Conservation (phyloP, 257 asterid genomes). For the Solanum virginianum region DNA sequence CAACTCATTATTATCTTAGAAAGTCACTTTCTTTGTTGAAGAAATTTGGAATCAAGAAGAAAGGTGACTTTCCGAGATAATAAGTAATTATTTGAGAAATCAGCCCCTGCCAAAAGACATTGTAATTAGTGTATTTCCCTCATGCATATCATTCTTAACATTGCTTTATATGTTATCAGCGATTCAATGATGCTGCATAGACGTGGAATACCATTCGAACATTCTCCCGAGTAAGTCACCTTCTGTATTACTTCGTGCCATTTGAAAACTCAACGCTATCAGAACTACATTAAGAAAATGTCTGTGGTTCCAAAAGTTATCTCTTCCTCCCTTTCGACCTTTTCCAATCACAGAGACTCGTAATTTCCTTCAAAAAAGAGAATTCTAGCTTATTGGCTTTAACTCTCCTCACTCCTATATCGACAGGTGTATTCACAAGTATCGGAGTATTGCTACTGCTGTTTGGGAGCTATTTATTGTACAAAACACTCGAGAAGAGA, state of each 20-base stretch:
- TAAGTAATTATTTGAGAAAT: too few relatives aligned
- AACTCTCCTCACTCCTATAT: neutral
- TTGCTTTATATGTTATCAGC: neutral
- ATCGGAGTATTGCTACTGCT: neutral
- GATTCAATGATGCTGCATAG: neutral
- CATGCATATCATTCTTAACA: neutral
- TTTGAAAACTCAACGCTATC: neutral
- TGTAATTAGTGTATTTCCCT: neutral
- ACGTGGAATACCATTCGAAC: neutral
- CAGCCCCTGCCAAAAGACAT: neutral
- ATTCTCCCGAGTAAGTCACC: neutral
- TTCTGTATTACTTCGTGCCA: neutral
- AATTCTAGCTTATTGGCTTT: neutral
- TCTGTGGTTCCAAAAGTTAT: neutral
- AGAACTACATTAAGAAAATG: neutral
- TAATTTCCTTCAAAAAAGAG: neutral
- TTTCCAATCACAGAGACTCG: neutral
- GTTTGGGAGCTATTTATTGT: neutral
- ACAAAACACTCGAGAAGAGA: conserved; percentile 1
- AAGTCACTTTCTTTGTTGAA: too few relatives aligned
- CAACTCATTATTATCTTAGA: too few relatives aligned
- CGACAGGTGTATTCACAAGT: neutral
- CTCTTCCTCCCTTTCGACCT: too few relatives aligned
- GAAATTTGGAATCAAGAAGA: too few relatives aligned
- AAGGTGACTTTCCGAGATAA: too few relatives aligned